Evolutionary conservation across 176 grass and related monocot genomes (phyloP).

Genomic region (Dactylis glomerata): DNA sequence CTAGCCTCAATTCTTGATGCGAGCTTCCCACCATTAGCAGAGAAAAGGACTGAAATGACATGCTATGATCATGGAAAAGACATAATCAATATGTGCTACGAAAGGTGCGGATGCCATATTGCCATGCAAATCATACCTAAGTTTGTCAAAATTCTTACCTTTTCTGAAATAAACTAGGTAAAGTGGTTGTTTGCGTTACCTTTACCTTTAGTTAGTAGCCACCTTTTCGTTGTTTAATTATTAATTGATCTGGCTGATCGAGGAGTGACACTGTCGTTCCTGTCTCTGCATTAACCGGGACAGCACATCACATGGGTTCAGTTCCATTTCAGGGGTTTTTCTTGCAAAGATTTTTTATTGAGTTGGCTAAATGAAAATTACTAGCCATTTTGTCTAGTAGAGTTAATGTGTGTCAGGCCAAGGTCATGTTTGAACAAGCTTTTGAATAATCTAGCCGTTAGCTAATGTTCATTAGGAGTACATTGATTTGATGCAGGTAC

Average conservation of each 20-base stretch:
- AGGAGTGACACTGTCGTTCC: constrained; percentile 3
- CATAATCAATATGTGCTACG: background rate
- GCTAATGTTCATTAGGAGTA: background rate
- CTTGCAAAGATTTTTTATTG: background rate
- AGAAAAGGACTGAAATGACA: constrained; percentile 4
- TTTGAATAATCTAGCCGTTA: background rate
- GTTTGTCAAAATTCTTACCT: constrained; percentile 1
- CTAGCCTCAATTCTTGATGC: background rate
- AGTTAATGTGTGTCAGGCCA: background rate
- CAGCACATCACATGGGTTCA: background rate
- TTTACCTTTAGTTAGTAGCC: constrained; percentile 54
- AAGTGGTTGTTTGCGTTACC: constrained; percentile 39
- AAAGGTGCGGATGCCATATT: constrained; percentile 19
- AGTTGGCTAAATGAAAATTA: background rate
- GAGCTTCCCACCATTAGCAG: constrained; percentile 18
- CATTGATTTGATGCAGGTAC: background rate
- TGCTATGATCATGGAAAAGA: background rate
- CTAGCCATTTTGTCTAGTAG: background rate
- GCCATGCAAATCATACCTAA: constrained; percentile 33
- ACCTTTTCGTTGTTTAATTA: constrained; percentile 28
- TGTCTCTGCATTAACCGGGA: constrained; percentile 20
- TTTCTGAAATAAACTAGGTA: constrained; percentile 25
- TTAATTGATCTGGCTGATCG: background rate
- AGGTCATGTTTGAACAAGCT: background rate
- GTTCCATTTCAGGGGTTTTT: background rate